Evolutionary conservation across 2,329 filamentous ascomycete genomes (phyloP), one percentile per base, ranked within the genome.

Genomic region (Penicillium sp.): DNA sequence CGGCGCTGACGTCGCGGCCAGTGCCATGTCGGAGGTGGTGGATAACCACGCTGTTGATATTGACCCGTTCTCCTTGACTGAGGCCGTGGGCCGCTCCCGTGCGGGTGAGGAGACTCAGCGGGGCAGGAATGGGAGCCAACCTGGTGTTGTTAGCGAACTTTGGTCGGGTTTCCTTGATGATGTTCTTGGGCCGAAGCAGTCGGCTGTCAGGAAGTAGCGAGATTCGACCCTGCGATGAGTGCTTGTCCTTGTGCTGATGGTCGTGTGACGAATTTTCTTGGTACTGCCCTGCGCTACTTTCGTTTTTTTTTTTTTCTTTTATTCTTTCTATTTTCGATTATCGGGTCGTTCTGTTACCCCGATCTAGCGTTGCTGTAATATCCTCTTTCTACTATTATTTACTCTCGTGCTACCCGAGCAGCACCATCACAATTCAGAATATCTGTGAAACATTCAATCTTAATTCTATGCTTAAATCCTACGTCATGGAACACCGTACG

Each of bases 41-140:
- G 84, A 86, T 63, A 82, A 80, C 54, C 75, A 79, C 65, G 71
- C 78, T 10, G 69, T 82, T 37, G 78, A 83, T 29, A 78, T 85
- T 45, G 79, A 84, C 61, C 81, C 80, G 32, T 80, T 81, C 64
- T 77, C 78, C 34, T 71, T 85, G 65, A 80, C 81, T 18, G 79
- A 81, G 54, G 68, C 72, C 10, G 76, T 82, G 17, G 69, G 62
- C 42, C 71, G 66, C 55, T 73, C 65, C 53, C 73, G 68, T 30
- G 57, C 68, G 18, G 69, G 68, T 24, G 72, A 71, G 49, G 68
- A 67, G 40, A 53, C 69, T 29, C 61, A 64, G 42, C 67, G 69
- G 40, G 70, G 71, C 18, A 68, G 74, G n/a, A 74, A 62, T 42
- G 59, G 56, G 8, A 43, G 17, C 6, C 61, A 71, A 46, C 49